Evolutionary conservation across 208 protist genomes (phyloP), one percentile per base, ranked within the genome.

Genomic region (Phytomonas francai): DNA sequence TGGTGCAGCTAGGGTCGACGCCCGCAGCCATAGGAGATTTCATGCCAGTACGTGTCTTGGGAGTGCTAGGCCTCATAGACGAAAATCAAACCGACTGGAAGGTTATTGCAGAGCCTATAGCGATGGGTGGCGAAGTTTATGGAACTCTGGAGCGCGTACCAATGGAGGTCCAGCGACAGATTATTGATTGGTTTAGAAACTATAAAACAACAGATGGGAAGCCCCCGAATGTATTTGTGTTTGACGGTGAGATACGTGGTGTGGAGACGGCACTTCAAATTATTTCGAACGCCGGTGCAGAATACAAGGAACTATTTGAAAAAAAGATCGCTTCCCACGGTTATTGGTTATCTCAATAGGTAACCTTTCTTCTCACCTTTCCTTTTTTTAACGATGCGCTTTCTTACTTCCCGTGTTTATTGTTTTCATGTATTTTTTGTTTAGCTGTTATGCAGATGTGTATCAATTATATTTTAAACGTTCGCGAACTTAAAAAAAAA

Each of bases 171-270:
- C 74, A 78, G 64, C 62, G 67, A 8, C 67, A 51, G 3, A 84
- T 97, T 58, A 63, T 88, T 0, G 70, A 91, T 63, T 98, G 94
- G 93, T 97, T 97, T 62, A 74, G 78, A 42, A 88, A 92, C 63
- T 98, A 98, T 76, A 98, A 98, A 68, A 95, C 91, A 25, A 81
- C 91, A 12, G 94, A 98, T 45, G 92, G 92, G 9, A 97, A 97
- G 75, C 78, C 79, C 54, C 76, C 79, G 70, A 98, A 98, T 70
- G 79, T 85, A 39, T 94, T 97, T 56, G 88, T 74, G 11, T 93
- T 93, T 57, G 60, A 81, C 27, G 84, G 76, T 3, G 76, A 89
- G 42, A 80, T 96, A 29, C 71, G 71, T 33, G 80, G 67, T 14
- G 78, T 73, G 1, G 81, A 92, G 3, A 80, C 82, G 51, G 90